These are phyloP conservation scores for Hypseocharis bilobata DNA, from an alignment of 441 rosid species.

Conservation along the genomic window DNA sequence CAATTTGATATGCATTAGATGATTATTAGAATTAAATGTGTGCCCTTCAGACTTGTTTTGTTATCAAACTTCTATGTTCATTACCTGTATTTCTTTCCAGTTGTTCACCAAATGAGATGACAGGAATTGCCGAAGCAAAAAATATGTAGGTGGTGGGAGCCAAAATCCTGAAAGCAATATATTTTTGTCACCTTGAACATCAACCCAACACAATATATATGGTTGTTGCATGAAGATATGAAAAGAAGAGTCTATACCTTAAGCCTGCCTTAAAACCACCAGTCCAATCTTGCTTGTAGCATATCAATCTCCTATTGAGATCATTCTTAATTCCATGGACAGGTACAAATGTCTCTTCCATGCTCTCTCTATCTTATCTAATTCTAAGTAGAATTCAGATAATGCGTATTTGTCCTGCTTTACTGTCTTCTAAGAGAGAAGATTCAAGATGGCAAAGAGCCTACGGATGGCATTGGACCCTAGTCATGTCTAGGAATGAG, in stretches of 20 bases:
- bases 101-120: slow-evolving; percentile 74
- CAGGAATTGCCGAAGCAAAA: slow-evolving; percentile 76
- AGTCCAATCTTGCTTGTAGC: slow-evolving; percentile 50
- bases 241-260: slow-evolving; percentile 36
- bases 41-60: neutral
- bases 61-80: neutral
- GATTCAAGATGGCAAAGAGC: neutral
- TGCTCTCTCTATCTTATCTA: too few species aligned
- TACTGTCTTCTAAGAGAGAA: neutral
- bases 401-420: neutral
- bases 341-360: slow-evolving; percentile 80
- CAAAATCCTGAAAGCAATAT: neutral
- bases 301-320: slow-evolving; percentile 50
- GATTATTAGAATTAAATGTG: too few species aligned
- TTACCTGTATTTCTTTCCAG: slow-evolving; percentile 56
- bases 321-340: slow-evolving; percentile 68
- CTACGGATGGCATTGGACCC: neutral
- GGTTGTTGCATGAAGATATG: too few species aligned
- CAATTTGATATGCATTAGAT: too few species aligned
- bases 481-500: neutral
- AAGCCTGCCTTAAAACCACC: slow-evolving; percentile 35
- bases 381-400: neutral
- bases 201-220: neutral
- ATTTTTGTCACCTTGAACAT: neutral
- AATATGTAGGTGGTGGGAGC: slow-evolving; percentile 39